Conservation (phyloP, 208 protist genomes). For the Tetramitus jugosus region DNA sequence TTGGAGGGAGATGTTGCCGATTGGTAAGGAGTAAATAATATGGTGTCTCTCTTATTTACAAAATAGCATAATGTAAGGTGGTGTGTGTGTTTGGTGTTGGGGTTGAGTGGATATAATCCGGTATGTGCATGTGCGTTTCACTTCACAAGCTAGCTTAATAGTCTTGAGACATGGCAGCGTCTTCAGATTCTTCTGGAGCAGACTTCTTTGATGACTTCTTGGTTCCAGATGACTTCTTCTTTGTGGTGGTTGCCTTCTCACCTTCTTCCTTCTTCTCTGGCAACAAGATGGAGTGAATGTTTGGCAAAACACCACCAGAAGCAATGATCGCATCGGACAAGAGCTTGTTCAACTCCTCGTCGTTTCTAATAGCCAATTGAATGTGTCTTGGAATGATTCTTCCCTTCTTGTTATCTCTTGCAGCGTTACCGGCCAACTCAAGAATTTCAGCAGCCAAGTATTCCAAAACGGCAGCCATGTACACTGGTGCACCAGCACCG, state of each 20-base stretch:
- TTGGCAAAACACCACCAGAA: slow-evolving; percentile 80
- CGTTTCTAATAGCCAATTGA: slow-evolving; percentile 78
- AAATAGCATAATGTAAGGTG: too few relatives aligned
- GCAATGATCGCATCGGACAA: slow-evolving; percentile 76
- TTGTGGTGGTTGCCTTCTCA: neutral
- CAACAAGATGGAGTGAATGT: slow-evolving; percentile 75
- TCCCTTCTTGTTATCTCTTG: slow-evolving; percentile 72
- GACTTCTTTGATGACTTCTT: too few relatives aligned
- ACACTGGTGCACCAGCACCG: slow-evolving; percentile 93
- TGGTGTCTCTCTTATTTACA: too few relatives aligned
- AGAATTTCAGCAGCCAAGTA: slow-evolving; percentile 88
- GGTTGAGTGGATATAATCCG: too few relatives aligned
- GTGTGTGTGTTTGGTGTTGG: too few relatives aligned
- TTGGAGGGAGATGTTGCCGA: too few relatives aligned
- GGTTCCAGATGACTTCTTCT: neutral
- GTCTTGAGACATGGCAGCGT: too few relatives aligned
- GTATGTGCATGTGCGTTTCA: too few relatives aligned
- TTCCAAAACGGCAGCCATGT: slow-evolving; percentile 96
- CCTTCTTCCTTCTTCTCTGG: slow-evolving; percentile 30
- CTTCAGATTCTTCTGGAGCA: too few relatives aligned
- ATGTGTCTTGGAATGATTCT: slow-evolving; percentile 85
- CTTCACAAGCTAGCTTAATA: too few relatives aligned
- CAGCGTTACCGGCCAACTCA: slow-evolving; percentile 83
- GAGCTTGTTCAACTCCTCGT: slow-evolving; percentile 85
- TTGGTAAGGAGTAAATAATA: too few relatives aligned